Base-by-base conservation (phyloP, 441 rosid species). In the Gossypium lobatum region DNA sequence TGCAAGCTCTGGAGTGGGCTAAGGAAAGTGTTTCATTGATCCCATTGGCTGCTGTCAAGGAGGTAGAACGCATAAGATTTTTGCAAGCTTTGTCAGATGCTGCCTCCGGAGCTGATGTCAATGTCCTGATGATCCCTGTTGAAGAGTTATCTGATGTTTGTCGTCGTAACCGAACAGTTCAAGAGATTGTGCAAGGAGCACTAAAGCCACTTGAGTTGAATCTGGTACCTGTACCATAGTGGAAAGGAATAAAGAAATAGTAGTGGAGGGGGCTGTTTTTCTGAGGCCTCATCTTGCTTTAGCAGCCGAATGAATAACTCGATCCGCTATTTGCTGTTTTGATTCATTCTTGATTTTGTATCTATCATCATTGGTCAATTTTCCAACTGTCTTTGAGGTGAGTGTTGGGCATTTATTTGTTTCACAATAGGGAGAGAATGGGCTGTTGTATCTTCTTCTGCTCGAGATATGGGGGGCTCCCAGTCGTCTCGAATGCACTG, bases 111-210 rank as follows among this genome's bases (percentile, higher is more conserved):
- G 85, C 77, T 5, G 94, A 90, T 74, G 81, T 90, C 69, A 92
- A 87, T 71, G 69, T 83, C 21, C 73, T 85, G 83, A 87, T 89
- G 81, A 81, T 81, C 63, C 89, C 93, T 0, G 71, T 88, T 1
- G 98, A 95, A 80, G 98, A 95, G 70, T 82, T 95, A 37, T 95
- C 97, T 3, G 99, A 95, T 48, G 93, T 95, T 46, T 91, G 97
- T 75, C 89, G 96, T 16, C 88, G 99, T 13, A 95, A 95, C 79
- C 78, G 95, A 73, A 95, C 96, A 1, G 97, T 95, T 71, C 97
- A 88, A 79, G 97, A 95, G 77, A 87, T 95, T 9, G 99, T 95
- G 21, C 97, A 90, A 83, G 93, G 88, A 79, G 91, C 97, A 70
- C 80, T 95, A 80, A 90, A 90, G 85, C 95, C 97, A 16, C 97